Evolutionary conservation across 2,329 filamentous ascomycete genomes (phyloP).

Genomic region (Falciphora oryzae): DNA sequence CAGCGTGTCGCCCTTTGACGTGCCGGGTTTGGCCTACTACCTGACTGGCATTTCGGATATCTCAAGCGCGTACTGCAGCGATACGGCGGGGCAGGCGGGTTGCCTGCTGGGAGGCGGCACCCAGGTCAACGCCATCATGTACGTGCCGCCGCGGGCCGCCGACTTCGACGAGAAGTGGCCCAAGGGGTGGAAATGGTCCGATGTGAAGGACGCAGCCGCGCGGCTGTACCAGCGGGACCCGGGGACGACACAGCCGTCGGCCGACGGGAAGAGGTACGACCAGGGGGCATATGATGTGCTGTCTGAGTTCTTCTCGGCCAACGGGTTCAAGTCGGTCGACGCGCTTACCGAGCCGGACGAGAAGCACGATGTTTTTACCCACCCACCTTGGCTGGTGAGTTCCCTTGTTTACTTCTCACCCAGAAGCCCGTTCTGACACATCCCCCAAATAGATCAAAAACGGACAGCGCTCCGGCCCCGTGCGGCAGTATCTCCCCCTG

Average conservation of each 20-base stretch:
- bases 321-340: conserved; percentile 17
- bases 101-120: conserved; percentile 33
- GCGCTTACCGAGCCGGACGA: conserved; percentile 15
- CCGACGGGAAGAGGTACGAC: conserved; percentile 19
- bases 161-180: conserved; percentile 28
- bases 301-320: conserved; percentile 12
- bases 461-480: conserved; percentile 17
- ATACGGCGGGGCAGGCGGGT: conserved; percentile 28
- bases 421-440: neutral
- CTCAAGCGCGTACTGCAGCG: conserved; percentile 26
- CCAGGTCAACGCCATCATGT: conserved; percentile 28
- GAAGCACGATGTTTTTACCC: conserved; percentile 15
- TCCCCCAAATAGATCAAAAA: conserved; percentile 11
- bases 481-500: conserved; percentile 19
- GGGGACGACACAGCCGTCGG: conserved; percentile 21
- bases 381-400: conserved; percentile 15
- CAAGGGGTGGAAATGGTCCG: conserved; percentile 23
- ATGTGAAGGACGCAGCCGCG: conserved; percentile 21
- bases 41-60: conserved; percentile 18
- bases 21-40: conserved; percentile 23
- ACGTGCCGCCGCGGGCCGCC: conserved; percentile 22
- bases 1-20: conserved; percentile 25
- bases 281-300: conserved; percentile 13
- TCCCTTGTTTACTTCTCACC: neutral
- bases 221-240: conserved; percentile 23